Conservation (phyloP, 179 eudicot species). For the Dionaea muscipula region DNA sequence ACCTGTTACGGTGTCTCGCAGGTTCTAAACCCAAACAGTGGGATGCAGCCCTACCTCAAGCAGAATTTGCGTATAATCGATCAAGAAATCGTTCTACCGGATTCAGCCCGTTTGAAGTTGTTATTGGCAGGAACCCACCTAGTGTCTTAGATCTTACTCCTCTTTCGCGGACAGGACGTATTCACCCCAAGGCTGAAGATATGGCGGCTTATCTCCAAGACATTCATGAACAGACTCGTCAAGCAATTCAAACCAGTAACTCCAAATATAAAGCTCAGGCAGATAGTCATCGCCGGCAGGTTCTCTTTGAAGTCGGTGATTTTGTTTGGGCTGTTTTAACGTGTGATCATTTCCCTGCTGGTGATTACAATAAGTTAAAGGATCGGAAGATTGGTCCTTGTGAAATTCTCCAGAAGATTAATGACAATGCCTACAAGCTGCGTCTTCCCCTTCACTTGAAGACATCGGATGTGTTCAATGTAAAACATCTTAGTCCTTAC, state of each 20-base stretch:
- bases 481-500: too few relatives aligned
- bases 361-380: neutral
- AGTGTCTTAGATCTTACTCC: neutral
- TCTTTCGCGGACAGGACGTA: neutral
- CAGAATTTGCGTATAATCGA: slow-evolving; percentile 7
- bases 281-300: too few relatives aligned
- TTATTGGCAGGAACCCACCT: neutral
- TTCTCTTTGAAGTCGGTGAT: too few relatives aligned
- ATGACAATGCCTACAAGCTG: too few relatives aligned
- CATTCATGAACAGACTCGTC: neutral
- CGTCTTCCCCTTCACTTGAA: too few relatives aligned
- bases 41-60: neutral
- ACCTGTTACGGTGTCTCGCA: neutral
- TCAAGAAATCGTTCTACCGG: neutral
- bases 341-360: too few relatives aligned
- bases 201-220: neutral
- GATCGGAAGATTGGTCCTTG: neutral
- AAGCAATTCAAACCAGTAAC: too few relatives aligned
- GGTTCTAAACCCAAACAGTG: neutral
- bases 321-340: too few relatives aligned
- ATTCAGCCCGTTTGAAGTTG: neutral
- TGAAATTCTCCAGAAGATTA: neutral
- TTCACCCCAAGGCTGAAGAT: neutral
- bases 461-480: too few relatives aligned
- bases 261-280: too few relatives aligned